phyloP scores from a whole-genome alignment of 164 flowering plant species.

The Annona cherimola region DNA sequence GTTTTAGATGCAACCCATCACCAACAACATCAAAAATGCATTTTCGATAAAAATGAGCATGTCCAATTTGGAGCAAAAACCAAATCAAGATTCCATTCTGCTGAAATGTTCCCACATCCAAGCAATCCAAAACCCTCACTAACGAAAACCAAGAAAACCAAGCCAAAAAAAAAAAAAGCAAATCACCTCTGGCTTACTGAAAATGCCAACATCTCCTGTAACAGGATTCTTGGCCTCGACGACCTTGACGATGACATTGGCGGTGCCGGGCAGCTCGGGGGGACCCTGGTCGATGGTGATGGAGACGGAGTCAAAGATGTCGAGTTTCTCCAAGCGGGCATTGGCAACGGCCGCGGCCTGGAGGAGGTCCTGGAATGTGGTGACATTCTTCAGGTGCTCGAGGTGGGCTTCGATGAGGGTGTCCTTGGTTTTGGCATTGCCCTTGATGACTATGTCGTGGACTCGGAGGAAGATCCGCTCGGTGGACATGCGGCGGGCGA shows the following conservation, averaged over 20 bases:
- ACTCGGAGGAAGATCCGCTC: conserved; percentile 61
- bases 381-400: conserved; percentile 38
- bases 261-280: conserved; percentile 74
- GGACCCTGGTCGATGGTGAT: conserved; percentile 88
- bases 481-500: conserved; percentile 36
- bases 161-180: not conserved
- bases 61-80: no score
- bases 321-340: conserved; percentile 49
- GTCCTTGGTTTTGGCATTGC: conserved; percentile 78
- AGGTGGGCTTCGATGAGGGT: conserved; percentile 63
- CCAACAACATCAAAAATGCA: no score
- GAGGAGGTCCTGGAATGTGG: conserved; percentile 66
- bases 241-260: conserved; percentile 75
- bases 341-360: conserved; percentile 47
- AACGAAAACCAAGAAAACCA: not conserved
- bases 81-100: not conserved
- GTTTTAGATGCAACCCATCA: no score
- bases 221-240: conserved; percentile 52
- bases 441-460: conserved; percentile 74
- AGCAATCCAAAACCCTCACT: not conserved
- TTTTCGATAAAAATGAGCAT: no score
- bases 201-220: conserved; percentile 65
- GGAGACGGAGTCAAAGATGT: conserved; percentile 62
- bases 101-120: no score
- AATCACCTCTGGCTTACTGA: conserved; percentile 73